phyloP scores from a whole-genome alignment of 768 basidiomycete genomes.

The Termitomyces sp. region DNA sequence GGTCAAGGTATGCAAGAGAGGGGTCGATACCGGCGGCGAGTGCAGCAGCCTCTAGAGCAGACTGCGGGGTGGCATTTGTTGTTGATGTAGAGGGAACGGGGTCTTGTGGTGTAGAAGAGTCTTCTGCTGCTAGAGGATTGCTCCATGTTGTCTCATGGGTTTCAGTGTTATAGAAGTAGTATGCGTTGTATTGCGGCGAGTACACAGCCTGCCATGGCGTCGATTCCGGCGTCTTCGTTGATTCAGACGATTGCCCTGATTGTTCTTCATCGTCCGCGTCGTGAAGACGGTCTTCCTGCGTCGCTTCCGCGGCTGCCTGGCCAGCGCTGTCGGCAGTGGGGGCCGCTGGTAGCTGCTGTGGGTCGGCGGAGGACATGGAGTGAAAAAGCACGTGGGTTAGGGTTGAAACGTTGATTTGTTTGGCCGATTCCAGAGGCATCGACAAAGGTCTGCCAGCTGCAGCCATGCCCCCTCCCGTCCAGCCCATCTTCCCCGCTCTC shows the following conservation, averaged over 20 bases:
- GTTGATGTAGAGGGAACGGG: conserved; percentile 17
- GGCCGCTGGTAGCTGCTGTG: not conserved
- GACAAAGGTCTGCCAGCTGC: conserved; percentile 13
- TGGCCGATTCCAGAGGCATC: conserved; percentile 7
- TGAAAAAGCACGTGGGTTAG: conserved; percentile 7
- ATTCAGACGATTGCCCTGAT: not conserved
- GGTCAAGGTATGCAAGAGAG: conserved; percentile 74
- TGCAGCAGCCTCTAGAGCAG: conserved; percentile 63
- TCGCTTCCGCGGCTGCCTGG: not conserved
- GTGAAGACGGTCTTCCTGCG: not conserved
- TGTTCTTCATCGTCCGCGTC: not conserved
- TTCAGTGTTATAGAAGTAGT: conserved; percentile 77
- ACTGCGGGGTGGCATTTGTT: conserved; percentile 28
- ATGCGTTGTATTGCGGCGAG: conserved; percentile 70
- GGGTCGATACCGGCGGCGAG: conserved; percentile 81
- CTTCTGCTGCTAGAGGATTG: conserved; percentile 50
- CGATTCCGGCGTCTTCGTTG: not conserved
- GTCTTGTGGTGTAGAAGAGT: conserved; percentile 16
- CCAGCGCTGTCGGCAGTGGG: not conserved
- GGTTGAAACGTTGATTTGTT: conserved; percentile 14
- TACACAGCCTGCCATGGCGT: conserved; percentile 76
- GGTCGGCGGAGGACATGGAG: not conserved
- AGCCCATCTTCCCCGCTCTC: conserved; percentile 36
- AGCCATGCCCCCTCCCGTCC: conserved; percentile 23
- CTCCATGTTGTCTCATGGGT: conserved; percentile 83